Evolutionary conservation across 2,329 filamentous ascomycete species (phyloP), one percentile per base, ranked within the genome.

Genomic region (Botrytis sinoallii): DNA sequence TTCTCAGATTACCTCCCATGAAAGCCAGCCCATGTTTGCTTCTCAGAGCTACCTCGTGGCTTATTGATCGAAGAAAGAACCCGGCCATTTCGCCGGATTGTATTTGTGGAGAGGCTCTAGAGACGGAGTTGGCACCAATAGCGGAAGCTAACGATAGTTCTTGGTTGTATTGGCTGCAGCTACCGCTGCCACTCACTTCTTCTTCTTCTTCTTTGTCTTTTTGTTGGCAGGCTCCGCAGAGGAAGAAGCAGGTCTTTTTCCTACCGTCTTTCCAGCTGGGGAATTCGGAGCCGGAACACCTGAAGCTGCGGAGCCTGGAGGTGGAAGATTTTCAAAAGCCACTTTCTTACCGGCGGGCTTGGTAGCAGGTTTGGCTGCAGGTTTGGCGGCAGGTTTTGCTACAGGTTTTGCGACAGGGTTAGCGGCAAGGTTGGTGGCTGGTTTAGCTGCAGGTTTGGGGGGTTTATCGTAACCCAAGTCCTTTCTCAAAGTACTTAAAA

Each of bases 341-440:
- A 16, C 25, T 55, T 55, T n/a, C 48, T 55, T n/a, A 16, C 25
- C 25, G 5, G 25, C 25, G 25, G 48, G 48, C 48, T 55, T 55
- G 2, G 4, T 55, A n/a, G 25, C 12, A 14, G 44, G 44, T 3
- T 46, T 46, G 0, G 18, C 7, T 8, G 20, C 7, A 46, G 42
- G 42, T 44, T 22, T 22, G 20, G 44, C 44, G 1, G 20, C 7
- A 48, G 46, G 5, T 25, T 12, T 5, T 3, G 22, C 46, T 1
- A 10, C 22, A n/a, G 46, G 8, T 0, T 12, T 25, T 3, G 22
- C 46, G 1, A 9, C 2, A 12, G 46, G 20, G 0, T 48, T 25
- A 0, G 46, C 46, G 1, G 40, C 0, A 42, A 14, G 14, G 2
- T 5, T 42, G 40, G 40, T 3, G 14, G 40, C 3, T 12, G 57